Conservation (phyloP, 495 filamentous ascomycete genomes). For the Annulohypoxylon bovei region DNA sequence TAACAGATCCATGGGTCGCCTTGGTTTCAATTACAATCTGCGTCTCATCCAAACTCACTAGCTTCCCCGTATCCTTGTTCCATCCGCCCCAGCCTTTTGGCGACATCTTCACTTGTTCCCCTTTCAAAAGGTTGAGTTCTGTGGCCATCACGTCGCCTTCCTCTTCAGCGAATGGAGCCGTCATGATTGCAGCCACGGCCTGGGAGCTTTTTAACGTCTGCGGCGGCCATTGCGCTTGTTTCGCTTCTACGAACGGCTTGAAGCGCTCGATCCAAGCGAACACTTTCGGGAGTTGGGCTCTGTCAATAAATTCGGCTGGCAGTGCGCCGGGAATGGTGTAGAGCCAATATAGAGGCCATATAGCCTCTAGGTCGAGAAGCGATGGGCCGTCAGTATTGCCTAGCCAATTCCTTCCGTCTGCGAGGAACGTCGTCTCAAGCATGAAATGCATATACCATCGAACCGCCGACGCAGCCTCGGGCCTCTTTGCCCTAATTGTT, state of each 20-base stretch:
- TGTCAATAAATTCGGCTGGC: slow-evolving; percentile 52
- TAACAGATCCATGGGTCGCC: slow-evolving; percentile 51
- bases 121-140: slow-evolving; percentile 55
- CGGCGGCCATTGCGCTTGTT: slow-evolving; percentile 28
- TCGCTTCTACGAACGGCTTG: slow-evolving; percentile 18
- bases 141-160: slow-evolving; percentile 55
- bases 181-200: slow-evolving; percentile 53
- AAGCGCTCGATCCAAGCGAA: slow-evolving; percentile 68
- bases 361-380: slow-evolving; percentile 68
- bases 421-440: slow-evolving; percentile 65
- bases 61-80: slow-evolving; percentile 62
- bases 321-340: slow-evolving; percentile 58
- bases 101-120: slow-evolving; percentile 61
- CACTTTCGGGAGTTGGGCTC: slow-evolving; percentile 58
- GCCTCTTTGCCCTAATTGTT: slow-evolving; percentile 21
- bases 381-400: slow-evolving; percentile 54
- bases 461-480: slow-evolving; percentile 59
- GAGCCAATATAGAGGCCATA: slow-evolving; percentile 72
- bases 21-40: slow-evolving; percentile 64
- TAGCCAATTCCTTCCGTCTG: slow-evolving; percentile 68
- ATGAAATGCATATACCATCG: slow-evolving; percentile 51
- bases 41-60: slow-evolving; percentile 57
- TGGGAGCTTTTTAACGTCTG: slow-evolving; percentile 58
- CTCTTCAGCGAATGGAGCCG: slow-evolving; percentile 44
- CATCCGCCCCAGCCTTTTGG: slow-evolving; percentile 65